Percentiles rank a stretch among this genome's conserved stretches.
Evolutionary conservation across 2,329 filamentous ascomycete genomes (phyloP).

Genomic region (Trichoderma cornu-damae): DNA sequence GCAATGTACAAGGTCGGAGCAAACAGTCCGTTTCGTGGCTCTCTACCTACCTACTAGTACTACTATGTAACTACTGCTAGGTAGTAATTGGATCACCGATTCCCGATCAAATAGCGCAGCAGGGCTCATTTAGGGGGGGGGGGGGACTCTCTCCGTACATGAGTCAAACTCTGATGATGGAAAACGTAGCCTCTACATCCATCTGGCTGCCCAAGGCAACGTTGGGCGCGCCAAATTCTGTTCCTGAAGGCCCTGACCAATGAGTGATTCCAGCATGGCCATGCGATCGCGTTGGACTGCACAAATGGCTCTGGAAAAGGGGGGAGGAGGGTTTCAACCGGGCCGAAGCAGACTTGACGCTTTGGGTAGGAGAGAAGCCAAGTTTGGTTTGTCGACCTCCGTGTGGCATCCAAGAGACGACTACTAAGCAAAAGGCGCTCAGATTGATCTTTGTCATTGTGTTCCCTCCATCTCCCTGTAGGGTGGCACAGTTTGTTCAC

Average conservation of each 20-base stretch:
- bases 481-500: not conserved
- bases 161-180: not conserved
- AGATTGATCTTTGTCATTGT: not conserved
- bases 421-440: too few relatives aligned
- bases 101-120: not conserved
- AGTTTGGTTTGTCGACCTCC: not conserved
- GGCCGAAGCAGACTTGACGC: not conserved
- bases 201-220: not conserved
- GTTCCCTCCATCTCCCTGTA: too few relatives aligned
- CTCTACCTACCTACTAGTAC: not conserved
- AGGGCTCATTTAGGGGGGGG: not conserved
- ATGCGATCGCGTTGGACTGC: conserved; percentile 1
- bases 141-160: too few relatives aligned
- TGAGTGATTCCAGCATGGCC: conserved; percentile 24
- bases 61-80: too few relatives aligned
- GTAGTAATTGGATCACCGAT: not conserved
- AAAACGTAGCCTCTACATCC: too few relatives aligned
- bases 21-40: conserved; percentile 12
- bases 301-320: not conserved
- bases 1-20: conserved; percentile 5
- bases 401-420: not conserved
- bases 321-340: not conserved
- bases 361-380: not conserved
- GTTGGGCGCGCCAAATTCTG: conserved; percentile 1
- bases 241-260: conserved; percentile 17